A percentile compares a stretch with the other conserved stretches of the same genome.
These are phyloP conservation scores for Pichia cabralensis DNA, from an alignment of 805 yeast genomes.

Conservation along the genomic window DNA sequence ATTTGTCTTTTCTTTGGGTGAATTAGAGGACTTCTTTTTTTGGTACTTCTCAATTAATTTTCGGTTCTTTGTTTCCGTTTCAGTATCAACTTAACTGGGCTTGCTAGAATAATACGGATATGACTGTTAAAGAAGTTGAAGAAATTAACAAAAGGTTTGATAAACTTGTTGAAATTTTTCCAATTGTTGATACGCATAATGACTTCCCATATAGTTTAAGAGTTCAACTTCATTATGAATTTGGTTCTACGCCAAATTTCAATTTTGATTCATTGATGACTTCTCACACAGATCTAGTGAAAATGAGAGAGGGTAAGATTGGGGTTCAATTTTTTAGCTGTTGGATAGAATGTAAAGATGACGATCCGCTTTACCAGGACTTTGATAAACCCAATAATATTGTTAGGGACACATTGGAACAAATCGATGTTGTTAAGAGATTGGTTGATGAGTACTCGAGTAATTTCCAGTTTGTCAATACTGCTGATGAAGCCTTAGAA, in stretches of 20 bases:
- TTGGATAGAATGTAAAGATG: conserved; percentile 37
- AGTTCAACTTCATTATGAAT: conserved; percentile 31
- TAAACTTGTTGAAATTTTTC: conserved; percentile 16
- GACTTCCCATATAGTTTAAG: conserved; percentile 41
- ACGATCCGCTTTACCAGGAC: conserved; percentile 30
- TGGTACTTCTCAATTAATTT: no score
- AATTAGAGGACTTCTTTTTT: no score
- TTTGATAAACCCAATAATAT: conserved; percentile 34
- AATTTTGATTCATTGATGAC: conserved; percentile 31
- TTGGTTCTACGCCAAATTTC: conserved; percentile 14
- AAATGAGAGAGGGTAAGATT: conserved; percentile 33
- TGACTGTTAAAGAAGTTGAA: conserved; percentile 7
- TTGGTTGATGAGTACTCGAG: conserved; percentile 32
- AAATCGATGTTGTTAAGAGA: conserved; percentile 40
- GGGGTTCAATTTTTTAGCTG: conserved; percentile 45
- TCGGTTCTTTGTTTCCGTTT: no score
- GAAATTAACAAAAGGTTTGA: conserved; percentile 13
- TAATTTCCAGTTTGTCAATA: conserved; percentile 30
- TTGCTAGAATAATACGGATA: no score
- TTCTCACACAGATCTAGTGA: conserved; percentile 35
- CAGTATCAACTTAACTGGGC: no score
- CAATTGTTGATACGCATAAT: conserved; percentile 43
- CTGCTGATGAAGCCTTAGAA: conserved; percentile 31
- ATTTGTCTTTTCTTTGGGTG: no score
- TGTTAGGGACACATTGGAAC: conserved; percentile 46